Percentiles rank a stretch among this genome's conserved stretches.
Conservation (phyloP, 169 alveolate species). For the Eimeria sp. region DNA sequence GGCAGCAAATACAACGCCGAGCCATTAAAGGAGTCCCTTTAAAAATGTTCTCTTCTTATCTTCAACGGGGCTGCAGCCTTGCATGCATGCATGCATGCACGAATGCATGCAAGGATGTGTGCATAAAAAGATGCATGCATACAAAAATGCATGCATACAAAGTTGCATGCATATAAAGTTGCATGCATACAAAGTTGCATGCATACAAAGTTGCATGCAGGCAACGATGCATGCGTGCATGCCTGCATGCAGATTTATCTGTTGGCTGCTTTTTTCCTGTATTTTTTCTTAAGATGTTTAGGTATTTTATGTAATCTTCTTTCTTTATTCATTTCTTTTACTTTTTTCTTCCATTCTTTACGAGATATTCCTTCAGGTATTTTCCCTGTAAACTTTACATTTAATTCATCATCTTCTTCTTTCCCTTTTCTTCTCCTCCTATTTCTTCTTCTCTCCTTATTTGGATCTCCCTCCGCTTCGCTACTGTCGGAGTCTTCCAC, state of each 20-base stretch:
- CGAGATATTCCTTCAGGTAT: conserved; percentile 80
- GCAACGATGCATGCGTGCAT: neutral
- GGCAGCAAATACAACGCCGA: neutral
- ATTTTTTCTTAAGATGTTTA: conserved; percentile 80
- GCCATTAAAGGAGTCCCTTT: neutral
- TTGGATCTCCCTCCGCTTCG: neutral
- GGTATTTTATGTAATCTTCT: conserved; percentile 75
- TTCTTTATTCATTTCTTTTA: conserved; percentile 83
- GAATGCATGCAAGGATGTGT: neutral
- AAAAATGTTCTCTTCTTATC: neutral
- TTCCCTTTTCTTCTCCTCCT: neutral
- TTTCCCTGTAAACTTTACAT: conserved; percentile 49
- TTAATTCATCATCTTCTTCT: neutral
- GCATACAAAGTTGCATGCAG: neutral
- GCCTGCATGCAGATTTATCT: neutral
- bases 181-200: neutral
- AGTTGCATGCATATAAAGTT: neutral
- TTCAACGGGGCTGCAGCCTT: neutral
- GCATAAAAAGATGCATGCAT: neutral
- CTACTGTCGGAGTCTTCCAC: conserved; percentile 1
- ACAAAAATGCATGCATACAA: neutral
- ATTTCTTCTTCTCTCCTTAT: neutral
- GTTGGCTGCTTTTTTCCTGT: neutral
- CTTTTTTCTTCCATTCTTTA: conserved; percentile 84
- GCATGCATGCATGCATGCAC: neutral